Evolutionary conservation across 805 yeast species (phyloP), one percentile per base, ranked within the genome.

Genomic region (Myxozyma monticola): DNA sequence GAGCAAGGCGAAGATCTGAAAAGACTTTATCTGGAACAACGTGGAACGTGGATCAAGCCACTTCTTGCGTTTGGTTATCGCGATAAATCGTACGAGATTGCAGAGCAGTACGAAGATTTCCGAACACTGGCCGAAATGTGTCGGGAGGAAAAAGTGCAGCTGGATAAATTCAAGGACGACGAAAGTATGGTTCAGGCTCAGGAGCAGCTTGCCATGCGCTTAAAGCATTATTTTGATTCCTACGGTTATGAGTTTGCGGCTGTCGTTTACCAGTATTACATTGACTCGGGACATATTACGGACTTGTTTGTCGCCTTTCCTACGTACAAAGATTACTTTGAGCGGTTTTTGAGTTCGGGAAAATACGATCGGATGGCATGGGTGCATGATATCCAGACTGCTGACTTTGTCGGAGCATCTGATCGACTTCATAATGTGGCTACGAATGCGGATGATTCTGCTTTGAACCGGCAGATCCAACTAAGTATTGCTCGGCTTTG

Each of bases 401-500:
- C 71, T 2, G 71, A 80, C 8, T 85, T 74, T 62, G 56, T 45
- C 3, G 62, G 66, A 1, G 91, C 89, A 0, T 70, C 83, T 1
- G 60, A 64, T 12, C 71, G 74, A 1, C 68, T 88, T 26, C 60
- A 71, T 2, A 62, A 67, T 1, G 74, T 79, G 24, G 69, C 75
- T 3, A 68, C 71, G 12, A 64, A 73, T 2, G 54, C 63, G 2
- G 76, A 75, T 15, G 79, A 77, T 22, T 61, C 68, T 8, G 70
- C 75, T 37, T 67, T 67, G 10, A 76, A 75, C 57, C 77, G 76
- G 59, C 79, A 76, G 58, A 60, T 84, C 20, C 81, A 81, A 56
- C 73, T 82, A 51, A 84, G 88, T 49, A 67, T 88, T 42, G 90
- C 95, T 1, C 88, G 88, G 65, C 67, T 89, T 20, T 69, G 87